Percentiles rank a stretch among this genome's conserved stretches.
These are phyloP conservation scores for Corylus avellana DNA, from an alignment of 306 rosid genomes.

Conservation along the genomic window DNA sequence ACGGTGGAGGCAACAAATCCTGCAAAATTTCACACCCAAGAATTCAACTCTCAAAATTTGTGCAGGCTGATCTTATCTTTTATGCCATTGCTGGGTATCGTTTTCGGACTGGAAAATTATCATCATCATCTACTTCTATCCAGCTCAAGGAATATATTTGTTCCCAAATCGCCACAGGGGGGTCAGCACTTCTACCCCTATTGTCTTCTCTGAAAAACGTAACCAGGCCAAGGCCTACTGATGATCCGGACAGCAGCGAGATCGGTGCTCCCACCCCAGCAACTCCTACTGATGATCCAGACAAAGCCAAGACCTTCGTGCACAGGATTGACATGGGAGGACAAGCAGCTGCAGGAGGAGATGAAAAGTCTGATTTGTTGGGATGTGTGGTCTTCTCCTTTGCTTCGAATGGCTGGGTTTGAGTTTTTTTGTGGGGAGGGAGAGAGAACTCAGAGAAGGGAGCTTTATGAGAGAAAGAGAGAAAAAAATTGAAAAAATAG, in stretches of 20 bases:
- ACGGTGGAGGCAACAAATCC: too few species aligned
- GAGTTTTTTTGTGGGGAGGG: too few species aligned
- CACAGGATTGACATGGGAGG: constrained; percentile 80
- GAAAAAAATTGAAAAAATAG: too few species aligned
- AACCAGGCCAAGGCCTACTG: constrained; percentile 57
- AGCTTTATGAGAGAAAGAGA: too few species aligned
- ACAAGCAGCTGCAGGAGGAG: constrained; percentile 54
- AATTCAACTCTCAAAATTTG: neutral
- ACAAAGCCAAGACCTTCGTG: constrained; percentile 59
- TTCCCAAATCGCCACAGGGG: constrained; percentile 80
- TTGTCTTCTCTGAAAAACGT: constrained; percentile 93
- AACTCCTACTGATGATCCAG: constrained; percentile 45
- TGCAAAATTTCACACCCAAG: too few species aligned
- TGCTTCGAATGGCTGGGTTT: too few species aligned
- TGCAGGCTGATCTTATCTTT: constrained; percentile 7
- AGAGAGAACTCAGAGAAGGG: too few species aligned
- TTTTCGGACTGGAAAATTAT: neutral
- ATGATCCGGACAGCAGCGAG: constrained; percentile 41
- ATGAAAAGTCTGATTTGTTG: constrained; percentile 87
- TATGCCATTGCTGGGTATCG: constrained; percentile 1
- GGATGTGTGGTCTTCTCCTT: constrained; percentile 66
- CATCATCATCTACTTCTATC: constrained; percentile 1
- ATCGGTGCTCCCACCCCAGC: constrained; percentile 30
- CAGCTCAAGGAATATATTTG: constrained; percentile 4
- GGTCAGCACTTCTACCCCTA: constrained; percentile 84